Evolutionary conservation across 1,139 yeast species (phyloP), one percentile per base, ranked within the genome.

Genomic region (Suhomyces wounanorum): DNA sequence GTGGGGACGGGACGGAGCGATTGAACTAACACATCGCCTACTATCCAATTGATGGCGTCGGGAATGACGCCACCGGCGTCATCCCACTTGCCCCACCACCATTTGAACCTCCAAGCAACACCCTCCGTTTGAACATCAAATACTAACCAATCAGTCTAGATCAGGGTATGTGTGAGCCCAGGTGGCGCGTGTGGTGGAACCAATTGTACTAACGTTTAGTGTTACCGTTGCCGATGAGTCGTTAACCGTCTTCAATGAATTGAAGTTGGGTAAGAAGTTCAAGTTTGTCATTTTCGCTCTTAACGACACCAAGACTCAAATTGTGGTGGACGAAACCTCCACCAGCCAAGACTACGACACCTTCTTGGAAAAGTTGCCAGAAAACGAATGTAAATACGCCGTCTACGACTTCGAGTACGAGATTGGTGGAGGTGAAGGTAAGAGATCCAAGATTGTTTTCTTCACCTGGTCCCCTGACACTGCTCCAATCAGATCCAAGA

Each of bases 401-500:
- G 85, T 95, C 55, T 94, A 91, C 75, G 98, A 92, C 75, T 92
- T 94, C 64, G 97, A 92, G 75, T 94, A 91, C 74, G 97, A 91
- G 70, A 78, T 89, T 57, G 83, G 89, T 60, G 83, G 83, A 45
- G 94, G 91, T 62, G 98, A 94, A 75, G 99, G 99, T 69, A 90
- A 90, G 81, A 88, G 95, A 80, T 86, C 92, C 67, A 94, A 94
- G 82, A 88, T 94, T 65, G 86, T 92, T 54, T 94, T 94, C 77
- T 88, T 73, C 79, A 87, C 95, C 61, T 94, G 99, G 99, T 85
- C 97, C 57, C 99, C 99, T 65, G 99, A 95, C 70, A 88, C 96
- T 55, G 97, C 98, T 49, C 90, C 96, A 56, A 85, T 95, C 65
- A 88, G 91, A 77, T 73, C 95, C 64, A 94, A 94, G 87, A 95